Conservation (phyloP, 805 yeast species). For the Cyberlindnera maritima region DNA sequence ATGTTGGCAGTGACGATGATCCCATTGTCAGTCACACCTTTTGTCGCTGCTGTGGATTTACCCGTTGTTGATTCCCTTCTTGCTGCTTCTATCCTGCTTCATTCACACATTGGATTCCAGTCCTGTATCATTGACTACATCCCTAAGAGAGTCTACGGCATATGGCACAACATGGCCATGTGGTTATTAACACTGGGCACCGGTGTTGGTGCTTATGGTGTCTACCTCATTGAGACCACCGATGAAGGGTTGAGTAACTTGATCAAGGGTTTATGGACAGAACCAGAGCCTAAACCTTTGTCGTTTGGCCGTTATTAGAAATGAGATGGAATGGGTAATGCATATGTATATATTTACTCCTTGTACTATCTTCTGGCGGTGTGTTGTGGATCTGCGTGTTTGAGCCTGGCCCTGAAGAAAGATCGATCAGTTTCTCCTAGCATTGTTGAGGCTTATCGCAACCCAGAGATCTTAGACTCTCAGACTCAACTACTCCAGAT, state of each 20-base stretch:
- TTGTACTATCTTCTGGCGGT: no score
- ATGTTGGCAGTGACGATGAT: constrained; percentile 55
- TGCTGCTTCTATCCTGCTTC: constrained; percentile 54
- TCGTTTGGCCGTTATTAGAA: constrained; percentile 9
- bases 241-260: constrained; percentile 76
- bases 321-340: background rate
- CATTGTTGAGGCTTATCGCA: no score
- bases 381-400: no score
- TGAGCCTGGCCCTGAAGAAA: no score
- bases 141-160: constrained; percentile 82
- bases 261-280: constrained; percentile 39
- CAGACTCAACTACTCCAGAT: no score
- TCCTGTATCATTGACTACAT: constrained; percentile 85
- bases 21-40: constrained; percentile 63
- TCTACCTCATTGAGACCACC: constrained; percentile 77
- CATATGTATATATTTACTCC: no score
- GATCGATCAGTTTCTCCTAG: no score
- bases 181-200: constrained; percentile 72
- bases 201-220: constrained; percentile 67
- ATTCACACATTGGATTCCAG: constrained; percentile 69
- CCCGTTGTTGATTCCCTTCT: constrained; percentile 57
- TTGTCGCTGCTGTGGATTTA: constrained; percentile 46
- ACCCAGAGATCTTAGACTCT: no score
- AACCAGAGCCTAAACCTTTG: constrained; percentile 20
- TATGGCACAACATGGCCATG: constrained; percentile 67